Evolutionary conservation across 495 filamentous ascomycete species (phyloP).

Genomic region (Trichocladium antarcticum): DNA sequence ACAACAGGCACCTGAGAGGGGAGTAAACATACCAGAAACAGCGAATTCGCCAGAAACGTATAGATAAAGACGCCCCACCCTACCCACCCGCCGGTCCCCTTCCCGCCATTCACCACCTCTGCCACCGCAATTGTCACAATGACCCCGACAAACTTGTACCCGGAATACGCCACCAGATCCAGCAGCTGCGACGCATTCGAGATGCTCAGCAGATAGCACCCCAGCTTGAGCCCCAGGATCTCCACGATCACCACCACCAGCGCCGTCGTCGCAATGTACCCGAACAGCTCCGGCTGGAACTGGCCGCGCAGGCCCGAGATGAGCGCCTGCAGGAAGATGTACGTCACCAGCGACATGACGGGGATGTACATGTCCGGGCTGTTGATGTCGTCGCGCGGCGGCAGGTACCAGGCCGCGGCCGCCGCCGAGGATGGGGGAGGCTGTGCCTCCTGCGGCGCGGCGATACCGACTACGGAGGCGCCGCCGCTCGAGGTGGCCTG

Average conservation of each 20-base stretch:
- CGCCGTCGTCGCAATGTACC: slow-evolving; percentile 73
- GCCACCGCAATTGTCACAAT: slow-evolving; percentile 73
- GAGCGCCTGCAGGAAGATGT: slow-evolving; percentile 83
- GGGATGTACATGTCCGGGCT: slow-evolving; percentile 99
- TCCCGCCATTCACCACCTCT: slow-evolving; percentile 62
- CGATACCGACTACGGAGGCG: too few species aligned
- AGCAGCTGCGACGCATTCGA: slow-evolving; percentile 76
- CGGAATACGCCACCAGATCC: slow-evolving; percentile 88
- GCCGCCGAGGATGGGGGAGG: not conserved
- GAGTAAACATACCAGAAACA: slow-evolving; percentile 66
- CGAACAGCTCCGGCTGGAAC: slow-evolving; percentile 89
- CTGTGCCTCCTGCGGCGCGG: too few species aligned
- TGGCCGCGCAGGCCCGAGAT: slow-evolving; percentile 83
- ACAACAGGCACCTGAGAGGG: not conserved
- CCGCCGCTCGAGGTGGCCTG: too few species aligned
- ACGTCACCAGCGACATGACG: slow-evolving; percentile 87
- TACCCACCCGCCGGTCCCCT: slow-evolving; percentile 73
- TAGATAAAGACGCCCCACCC: slow-evolving; percentile 85
- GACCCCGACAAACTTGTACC: slow-evolving; percentile 97
- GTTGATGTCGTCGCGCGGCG: slow-evolving; percentile 94
- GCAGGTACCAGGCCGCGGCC: slow-evolving; percentile 61
- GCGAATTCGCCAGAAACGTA: slow-evolving; percentile 84
- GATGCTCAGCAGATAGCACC: slow-evolving; percentile 86
- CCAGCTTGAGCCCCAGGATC: slow-evolving; percentile 79
- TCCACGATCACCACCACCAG: slow-evolving; percentile 74